Evolutionary conservation across 2,329 filamentous ascomycete genomes (phyloP).

Genomic region (Paraphaeosphaeria minitans): DNA sequence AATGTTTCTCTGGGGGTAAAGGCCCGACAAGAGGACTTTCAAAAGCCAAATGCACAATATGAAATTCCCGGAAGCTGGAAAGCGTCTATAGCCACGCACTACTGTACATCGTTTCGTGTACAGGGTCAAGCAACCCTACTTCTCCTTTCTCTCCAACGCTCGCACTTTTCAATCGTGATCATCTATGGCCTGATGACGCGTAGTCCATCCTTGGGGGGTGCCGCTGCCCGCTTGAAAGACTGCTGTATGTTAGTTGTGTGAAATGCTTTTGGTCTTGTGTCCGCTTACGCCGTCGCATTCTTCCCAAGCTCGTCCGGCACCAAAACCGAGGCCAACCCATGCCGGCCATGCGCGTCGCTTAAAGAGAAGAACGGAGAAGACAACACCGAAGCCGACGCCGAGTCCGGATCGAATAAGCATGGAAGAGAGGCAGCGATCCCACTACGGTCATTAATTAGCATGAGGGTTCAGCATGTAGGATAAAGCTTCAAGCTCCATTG

Average conservation of each 20-base stretch:
- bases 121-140: constrained; percentile 14
- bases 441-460: constrained; percentile 62
- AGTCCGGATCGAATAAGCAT: constrained; percentile 95
- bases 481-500: background rate
- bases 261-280: background rate
- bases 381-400: constrained; percentile 94
- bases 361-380: constrained; percentile 98
- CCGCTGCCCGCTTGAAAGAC: constrained; percentile 59
- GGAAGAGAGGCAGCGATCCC: constrained; percentile 98
- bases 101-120: constrained; percentile 42
- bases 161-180: background rate
- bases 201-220: constrained; percentile 55
- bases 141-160: constrained; percentile 9
- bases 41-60: constrained; percentile 31
- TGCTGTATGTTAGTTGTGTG: constrained; percentile 26
- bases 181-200: constrained; percentile 53
- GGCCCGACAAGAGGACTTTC: background rate
- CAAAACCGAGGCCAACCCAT: constrained; percentile 92
- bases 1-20: background rate
- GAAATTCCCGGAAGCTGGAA: constrained; percentile 27
- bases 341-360: constrained; percentile 98
- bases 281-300: constrained; percentile 80
- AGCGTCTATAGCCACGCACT: constrained; percentile 39
- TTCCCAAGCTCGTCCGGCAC: constrained; percentile 94
- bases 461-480: background rate